phyloP scores from a whole-genome alignment of 1,284 basidiomycete genomes.

The Thelephora terrestris region DNA sequence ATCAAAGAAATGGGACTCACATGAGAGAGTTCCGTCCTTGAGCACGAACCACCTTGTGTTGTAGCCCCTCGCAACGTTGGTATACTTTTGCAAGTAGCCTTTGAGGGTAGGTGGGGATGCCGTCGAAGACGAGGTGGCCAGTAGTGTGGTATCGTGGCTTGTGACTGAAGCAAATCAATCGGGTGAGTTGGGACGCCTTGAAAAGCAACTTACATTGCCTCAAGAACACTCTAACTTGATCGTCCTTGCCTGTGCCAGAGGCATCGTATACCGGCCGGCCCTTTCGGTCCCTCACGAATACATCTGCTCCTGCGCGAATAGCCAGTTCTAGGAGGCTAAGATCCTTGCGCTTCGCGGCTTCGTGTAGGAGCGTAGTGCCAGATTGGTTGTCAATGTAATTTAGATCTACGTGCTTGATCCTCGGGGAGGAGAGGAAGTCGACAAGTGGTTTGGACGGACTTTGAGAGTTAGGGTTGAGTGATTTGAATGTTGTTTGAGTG shows the following conservation, averaged over 20 bases:
- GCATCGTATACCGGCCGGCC: conserved; percentile 70
- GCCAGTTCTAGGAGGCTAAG: conserved; percentile 75
- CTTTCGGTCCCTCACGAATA: conserved; percentile 76
- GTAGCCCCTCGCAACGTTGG: conserved; percentile 86
- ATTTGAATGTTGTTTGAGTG: conserved; percentile 10
- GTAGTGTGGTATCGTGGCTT: conserved; percentile 66
- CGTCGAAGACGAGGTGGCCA: conserved; percentile 30
- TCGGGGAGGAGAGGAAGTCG: conserved; percentile 50
- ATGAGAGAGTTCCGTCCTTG: conserved; percentile 76
- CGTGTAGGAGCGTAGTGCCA: conserved; percentile 77
- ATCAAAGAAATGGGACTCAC: conserved; percentile 31
- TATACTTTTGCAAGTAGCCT: conserved; percentile 85
- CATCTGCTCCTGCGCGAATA: conserved; percentile 81
- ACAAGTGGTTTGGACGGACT: conserved; percentile 24
- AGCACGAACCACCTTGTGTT: conserved; percentile 93
- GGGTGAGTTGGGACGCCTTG: neutral
- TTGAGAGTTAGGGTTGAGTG: conserved; percentile 34
- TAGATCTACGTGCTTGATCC: conserved; percentile 51
- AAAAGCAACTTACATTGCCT: conserved; percentile 56
- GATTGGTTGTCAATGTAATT: conserved; percentile 69
- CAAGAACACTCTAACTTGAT: conserved; percentile 76
- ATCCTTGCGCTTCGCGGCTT: conserved; percentile 80
- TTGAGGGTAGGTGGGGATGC: conserved; percentile 55
- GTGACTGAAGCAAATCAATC: conserved; percentile 38
- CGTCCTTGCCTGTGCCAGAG: conserved; percentile 52